These are phyloP conservation scores for Clausena lansium DNA, from an alignment of 345 rosid genomes.

Conservation along the genomic window DNA sequence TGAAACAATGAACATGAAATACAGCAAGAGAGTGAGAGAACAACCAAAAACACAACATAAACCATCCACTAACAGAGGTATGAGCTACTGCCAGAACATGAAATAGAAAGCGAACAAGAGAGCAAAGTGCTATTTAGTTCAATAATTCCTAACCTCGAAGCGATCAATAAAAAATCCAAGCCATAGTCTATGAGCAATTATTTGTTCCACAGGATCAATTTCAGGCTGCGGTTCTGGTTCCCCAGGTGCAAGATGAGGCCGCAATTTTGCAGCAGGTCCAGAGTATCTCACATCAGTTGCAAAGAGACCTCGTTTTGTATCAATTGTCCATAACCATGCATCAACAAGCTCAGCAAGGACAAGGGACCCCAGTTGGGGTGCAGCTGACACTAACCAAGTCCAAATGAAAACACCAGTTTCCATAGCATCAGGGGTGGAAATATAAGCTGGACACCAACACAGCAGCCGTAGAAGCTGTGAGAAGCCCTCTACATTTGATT, in stretches of 20 bases:
- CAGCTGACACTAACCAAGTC: conserved; percentile 99
- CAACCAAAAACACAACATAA: too few species aligned
- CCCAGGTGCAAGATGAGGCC: conserved; percentile 95
- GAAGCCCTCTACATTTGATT: conserved; percentile 82
- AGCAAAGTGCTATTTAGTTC: conserved; percentile 9
- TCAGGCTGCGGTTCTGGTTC: conserved; percentile 76
- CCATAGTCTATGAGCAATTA: conserved; percentile 95
- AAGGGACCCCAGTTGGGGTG: conserved; percentile 89
- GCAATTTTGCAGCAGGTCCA: conserved; percentile 92
- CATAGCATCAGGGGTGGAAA: conserved; percentile 91
- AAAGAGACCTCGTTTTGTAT: conserved; percentile 92
- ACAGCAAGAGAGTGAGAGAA: too few species aligned
- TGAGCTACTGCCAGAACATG: not conserved
- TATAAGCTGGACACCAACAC: conserved; percentile 99
- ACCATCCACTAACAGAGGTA: not conserved
- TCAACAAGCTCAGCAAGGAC: conserved; percentile 98
- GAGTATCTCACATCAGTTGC: conserved; percentile 78
- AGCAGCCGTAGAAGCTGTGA: conserved; percentile 93
- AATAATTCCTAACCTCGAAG: conserved; percentile 70
- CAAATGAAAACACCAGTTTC: conserved; percentile 96
- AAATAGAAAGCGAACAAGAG: not conserved
- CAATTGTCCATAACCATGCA: conserved; percentile 99
- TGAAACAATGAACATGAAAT: too few species aligned
- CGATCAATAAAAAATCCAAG: conserved; percentile 95
- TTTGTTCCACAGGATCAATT: conserved; percentile 84